Evolutionary conservation across 2,329 filamentous ascomycete genomes (phyloP).

Genomic region (Penicillium sp.): DNA sequence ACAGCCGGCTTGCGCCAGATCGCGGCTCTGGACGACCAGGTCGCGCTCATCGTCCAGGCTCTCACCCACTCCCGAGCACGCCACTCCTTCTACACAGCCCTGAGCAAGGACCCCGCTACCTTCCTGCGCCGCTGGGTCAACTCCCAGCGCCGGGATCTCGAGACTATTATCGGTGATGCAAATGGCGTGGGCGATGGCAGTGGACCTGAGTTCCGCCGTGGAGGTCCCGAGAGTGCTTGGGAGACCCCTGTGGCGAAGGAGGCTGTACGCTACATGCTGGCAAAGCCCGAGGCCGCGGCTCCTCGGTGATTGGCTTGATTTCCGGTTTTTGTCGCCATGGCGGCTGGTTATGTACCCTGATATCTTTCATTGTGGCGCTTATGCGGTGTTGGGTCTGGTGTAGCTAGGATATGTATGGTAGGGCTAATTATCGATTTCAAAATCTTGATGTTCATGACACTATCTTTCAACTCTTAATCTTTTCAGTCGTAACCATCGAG

Average conservation of each 20-base stretch:
- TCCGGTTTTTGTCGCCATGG: conserved; percentile 12
- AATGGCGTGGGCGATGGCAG: conserved; percentile 60
- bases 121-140: conserved; percentile 89
- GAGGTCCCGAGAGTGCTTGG: conserved; percentile 67
- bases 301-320: conserved; percentile 30
- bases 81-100: conserved; percentile 80
- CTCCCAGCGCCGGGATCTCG: conserved; percentile 88
- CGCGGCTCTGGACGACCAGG: conserved; percentile 77
- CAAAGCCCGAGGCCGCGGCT: conserved; percentile 50
- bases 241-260: conserved; percentile 66
- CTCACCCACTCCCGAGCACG: conserved; percentile 86
- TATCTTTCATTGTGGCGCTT: conserved; percentile 34
- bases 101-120: conserved; percentile 79
- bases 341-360: conserved; percentile 19
- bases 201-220: conserved; percentile 53
- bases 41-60: conserved; percentile 82
- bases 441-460: conserved; percentile 19
- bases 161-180: conserved; percentile 84
- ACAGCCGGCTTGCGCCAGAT: conserved; percentile 77
- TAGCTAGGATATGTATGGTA: conserved; percentile 29
- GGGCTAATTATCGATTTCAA: conserved; percentile 28
- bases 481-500: not conserved
- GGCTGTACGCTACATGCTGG: conserved; percentile 66
- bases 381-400: conserved; percentile 31
- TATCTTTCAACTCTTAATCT: not conserved